Conservation (phyloP, 257 asterid species). For the Paulownia fortunei region DNA sequence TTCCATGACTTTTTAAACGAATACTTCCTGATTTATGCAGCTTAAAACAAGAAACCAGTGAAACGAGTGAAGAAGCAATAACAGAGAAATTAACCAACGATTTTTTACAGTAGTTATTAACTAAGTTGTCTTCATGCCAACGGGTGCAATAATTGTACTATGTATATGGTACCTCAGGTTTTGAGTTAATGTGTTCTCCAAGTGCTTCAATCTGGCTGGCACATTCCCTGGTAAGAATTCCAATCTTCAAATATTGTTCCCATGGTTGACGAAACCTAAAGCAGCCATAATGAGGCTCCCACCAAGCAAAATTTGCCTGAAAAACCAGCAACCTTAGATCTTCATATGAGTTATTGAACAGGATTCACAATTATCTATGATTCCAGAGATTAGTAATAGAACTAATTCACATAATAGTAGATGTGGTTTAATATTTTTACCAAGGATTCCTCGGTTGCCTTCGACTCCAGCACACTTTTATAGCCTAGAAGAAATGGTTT, state of each 20-base stretch:
- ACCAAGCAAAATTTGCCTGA: constrained; percentile 71
- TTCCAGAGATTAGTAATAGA: not conserved
- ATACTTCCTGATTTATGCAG: no score
- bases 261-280: no score
- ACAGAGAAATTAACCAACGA: not conserved
- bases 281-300: constrained; percentile 65
- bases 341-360: no score
- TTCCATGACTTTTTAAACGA: no score
- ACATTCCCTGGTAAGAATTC: constrained; percentile 52
- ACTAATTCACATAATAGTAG: not conserved
- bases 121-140: not conserved
- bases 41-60: not conserved
- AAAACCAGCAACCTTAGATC: not conserved
- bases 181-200: constrained; percentile 28
- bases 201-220: constrained; percentile 60
- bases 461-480: constrained; percentile 48
- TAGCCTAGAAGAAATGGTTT: constrained; percentile 39
- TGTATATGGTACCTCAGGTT: constrained; percentile 34
- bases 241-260: constrained; percentile 54
- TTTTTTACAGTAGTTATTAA: not conserved
- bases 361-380: no score
- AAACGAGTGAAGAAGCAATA: not conserved
- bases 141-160: not conserved
- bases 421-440: constrained; percentile 32
- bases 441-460: constrained; percentile 61